phyloP scores from a whole-genome alignment of 2,329 filamentous ascomycete genomes.

The Alternaria dauci region DNA sequence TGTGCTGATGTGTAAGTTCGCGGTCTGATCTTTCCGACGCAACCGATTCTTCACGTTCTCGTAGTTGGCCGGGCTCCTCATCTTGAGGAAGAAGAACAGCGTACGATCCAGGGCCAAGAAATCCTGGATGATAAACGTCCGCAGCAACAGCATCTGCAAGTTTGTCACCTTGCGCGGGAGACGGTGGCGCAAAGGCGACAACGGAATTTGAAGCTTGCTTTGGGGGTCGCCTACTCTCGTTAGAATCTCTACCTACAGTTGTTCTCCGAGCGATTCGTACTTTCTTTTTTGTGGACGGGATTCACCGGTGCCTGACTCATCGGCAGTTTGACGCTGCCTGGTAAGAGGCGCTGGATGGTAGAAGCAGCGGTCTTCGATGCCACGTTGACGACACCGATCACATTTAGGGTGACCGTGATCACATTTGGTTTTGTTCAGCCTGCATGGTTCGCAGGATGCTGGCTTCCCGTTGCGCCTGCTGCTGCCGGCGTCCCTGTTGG shows the following conservation, averaged over 20 bases:
- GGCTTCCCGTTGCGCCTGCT: conserved; percentile 46
- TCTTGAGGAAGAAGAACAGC: conserved; percentile 41
- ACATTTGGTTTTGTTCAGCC: conserved; percentile 46
- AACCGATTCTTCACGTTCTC: conserved; percentile 33
- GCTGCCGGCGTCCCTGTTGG: conserved; percentile 31
- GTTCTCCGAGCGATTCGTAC: conserved; percentile 19
- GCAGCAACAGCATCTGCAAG: conserved; percentile 46
- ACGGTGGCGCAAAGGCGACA: conserved; percentile 18
- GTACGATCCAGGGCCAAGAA: conserved; percentile 47
- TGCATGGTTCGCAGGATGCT: conserved; percentile 46
- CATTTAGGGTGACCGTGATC: conserved; percentile 46
- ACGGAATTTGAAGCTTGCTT: conserved; percentile 18
- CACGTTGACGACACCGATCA: conserved; percentile 43
- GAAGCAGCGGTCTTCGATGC: conserved; percentile 45
- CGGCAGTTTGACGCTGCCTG: conserved; percentile 28
- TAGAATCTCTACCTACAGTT: neutral
- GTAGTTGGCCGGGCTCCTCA: conserved; percentile 27
- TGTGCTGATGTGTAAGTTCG: conserved; percentile 42
- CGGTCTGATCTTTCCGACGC: conserved; percentile 38
- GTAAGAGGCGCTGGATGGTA: conserved; percentile 49
- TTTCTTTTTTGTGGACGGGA: conserved; percentile 38
- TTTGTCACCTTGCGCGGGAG: conserved; percentile 30
- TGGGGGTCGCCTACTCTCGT: conserved; percentile 28
- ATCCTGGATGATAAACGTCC: conserved; percentile 43
- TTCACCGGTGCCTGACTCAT: conserved; percentile 24